phyloP scores from a whole-genome alignment of 257 asterid genomes.

The Leonotis leonurus region DNA sequence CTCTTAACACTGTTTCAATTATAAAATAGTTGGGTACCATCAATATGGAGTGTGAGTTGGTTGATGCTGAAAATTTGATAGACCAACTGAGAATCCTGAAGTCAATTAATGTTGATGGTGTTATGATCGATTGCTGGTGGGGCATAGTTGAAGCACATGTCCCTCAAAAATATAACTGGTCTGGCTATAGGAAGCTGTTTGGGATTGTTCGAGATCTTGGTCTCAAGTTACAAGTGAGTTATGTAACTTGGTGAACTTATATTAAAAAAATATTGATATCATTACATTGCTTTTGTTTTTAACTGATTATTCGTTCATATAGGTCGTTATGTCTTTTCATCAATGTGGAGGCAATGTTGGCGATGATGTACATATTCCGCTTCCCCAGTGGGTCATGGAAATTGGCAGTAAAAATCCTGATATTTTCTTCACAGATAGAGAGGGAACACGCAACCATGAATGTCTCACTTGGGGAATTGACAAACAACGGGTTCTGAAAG shows the following conservation, averaged over 20 bases:
- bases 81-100: constrained; percentile 46
- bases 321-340: constrained; percentile 84
- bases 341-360: constrained; percentile 80
- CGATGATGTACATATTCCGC: constrained; percentile 72
- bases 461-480: constrained; percentile 81
- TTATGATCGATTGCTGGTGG: constrained; percentile 90
- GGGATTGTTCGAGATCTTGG: constrained; percentile 44
- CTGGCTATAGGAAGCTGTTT: constrained; percentile 54
- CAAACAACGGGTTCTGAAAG: constrained; percentile 56
- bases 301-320: neutral
- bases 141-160: constrained; percentile 62
- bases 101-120: constrained; percentile 60
- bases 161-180: constrained; percentile 69
- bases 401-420: constrained; percentile 49
- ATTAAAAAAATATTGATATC: too few species aligned
- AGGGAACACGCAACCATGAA: constrained; percentile 50
- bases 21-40: constrained; percentile 46
- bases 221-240: constrained; percentile 55
- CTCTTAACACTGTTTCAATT: neutral
- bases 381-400: constrained; percentile 63
- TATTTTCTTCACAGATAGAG: constrained; percentile 58
- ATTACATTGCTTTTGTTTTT: neutral
- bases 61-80: constrained; percentile 39
- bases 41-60: constrained; percentile 52
- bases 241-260: neutral